Base-by-base conservation (phyloP, 148 eudicot genomes). In the Cornus controversa region DNA sequence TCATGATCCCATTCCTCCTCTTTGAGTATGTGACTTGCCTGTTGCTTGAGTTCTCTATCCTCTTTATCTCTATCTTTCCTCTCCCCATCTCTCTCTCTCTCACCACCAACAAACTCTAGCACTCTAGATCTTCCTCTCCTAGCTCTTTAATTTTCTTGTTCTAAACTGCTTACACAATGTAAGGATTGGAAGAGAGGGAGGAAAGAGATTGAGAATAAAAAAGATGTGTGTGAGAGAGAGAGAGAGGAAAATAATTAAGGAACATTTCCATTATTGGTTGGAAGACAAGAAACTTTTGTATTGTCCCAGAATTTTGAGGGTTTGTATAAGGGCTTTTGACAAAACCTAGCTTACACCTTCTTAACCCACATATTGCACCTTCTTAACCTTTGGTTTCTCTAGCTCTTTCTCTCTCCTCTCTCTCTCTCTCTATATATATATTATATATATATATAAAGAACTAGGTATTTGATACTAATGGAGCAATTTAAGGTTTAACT, bases 1-100 rank as follows among this genome's bases (percentile, higher is more conserved):
- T 93, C 14, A 93, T 80, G 45, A 93, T 87, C 73, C 98, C 98
- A 78, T 82, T 84, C 50, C 89, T 89, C 80, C 98, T 89, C 84
- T 91, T 31, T 1, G 98, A 89, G 83, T 86, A 93, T 2, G 98
- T 93, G 2, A 92, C 96, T 63, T 94, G 64, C 64, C 64, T 60
- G 25, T 60, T 60, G 20, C 8, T 60, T 60, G 5, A 5, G 64
- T 60, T 60, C 64, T 60, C 64, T 60, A 60, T 60, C 64, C 64
- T 60, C 25, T 60, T 60, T 60, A 60, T 60, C 64, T 60, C 64
- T 60, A 60, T 60, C 64, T 60, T 60, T n/a, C 64, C 64, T 60
- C 64, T 60, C 64, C 64, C 64, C 64, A 60, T 60, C 57, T 93
- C 34, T 50, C 57, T 63, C 3, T 60, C 64, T 18, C 64, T 22